These are phyloP conservation scores for Rhodotorula graminis DNA, from an alignment of 768 basidiomycete genomes.

Conservation along the genomic window DNA sequence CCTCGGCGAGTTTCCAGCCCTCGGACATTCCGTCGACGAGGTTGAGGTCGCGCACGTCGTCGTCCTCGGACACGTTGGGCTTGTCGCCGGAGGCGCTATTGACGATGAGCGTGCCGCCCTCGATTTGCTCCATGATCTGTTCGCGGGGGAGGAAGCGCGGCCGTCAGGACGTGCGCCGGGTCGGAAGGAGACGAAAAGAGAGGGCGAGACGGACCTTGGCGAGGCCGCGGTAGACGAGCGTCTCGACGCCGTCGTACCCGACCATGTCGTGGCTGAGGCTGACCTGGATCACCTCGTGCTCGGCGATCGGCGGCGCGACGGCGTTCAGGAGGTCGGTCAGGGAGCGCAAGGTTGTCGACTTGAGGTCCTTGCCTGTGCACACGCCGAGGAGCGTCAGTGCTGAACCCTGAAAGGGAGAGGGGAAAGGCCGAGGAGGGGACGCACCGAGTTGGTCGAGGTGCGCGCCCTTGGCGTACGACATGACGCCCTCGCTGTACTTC, in stretches of 20 bases:
- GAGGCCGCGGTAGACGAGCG: slow-evolving; percentile 83
- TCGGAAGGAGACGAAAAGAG: background rate
- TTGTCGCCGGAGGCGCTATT: slow-evolving; percentile 76
- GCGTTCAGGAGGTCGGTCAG: slow-evolving; percentile 88
- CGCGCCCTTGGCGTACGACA: slow-evolving; percentile 79
- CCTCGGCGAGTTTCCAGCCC: slow-evolving; percentile 79
- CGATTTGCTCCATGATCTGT: slow-evolving; percentile 91
- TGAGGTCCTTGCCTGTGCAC: slow-evolving; percentile 75
- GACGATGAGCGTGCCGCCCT: slow-evolving; percentile 84
- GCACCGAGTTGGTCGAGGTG: slow-evolving; percentile 85
- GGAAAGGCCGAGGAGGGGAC: slow-evolving; percentile 38
- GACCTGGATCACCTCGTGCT: slow-evolving; percentile 94
- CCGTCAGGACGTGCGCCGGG: background rate
- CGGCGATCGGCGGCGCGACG: slow-evolving; percentile 95
- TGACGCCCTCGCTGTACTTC: slow-evolving; percentile 79
- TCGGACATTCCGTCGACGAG: slow-evolving; percentile 76
- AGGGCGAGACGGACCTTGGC: slow-evolving; percentile 55
- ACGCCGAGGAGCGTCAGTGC: background rate
- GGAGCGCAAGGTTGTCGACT: slow-evolving; percentile 77
- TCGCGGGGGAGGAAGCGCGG: slow-evolving; percentile 1
- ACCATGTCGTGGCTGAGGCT: slow-evolving; percentile 95
- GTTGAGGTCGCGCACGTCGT: slow-evolving; percentile 64
- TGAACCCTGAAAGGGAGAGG: background rate
- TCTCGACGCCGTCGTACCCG: slow-evolving; percentile 91
- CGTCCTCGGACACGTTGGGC: slow-evolving; percentile 53